A percentile compares a stretch with the other conserved stretches of the same genome.
These are phyloP conservation scores for Neodidymelliopsis sp. DNA, from an alignment of 2,329 filamentous ascomycete species.

Conservation along the genomic window DNA sequence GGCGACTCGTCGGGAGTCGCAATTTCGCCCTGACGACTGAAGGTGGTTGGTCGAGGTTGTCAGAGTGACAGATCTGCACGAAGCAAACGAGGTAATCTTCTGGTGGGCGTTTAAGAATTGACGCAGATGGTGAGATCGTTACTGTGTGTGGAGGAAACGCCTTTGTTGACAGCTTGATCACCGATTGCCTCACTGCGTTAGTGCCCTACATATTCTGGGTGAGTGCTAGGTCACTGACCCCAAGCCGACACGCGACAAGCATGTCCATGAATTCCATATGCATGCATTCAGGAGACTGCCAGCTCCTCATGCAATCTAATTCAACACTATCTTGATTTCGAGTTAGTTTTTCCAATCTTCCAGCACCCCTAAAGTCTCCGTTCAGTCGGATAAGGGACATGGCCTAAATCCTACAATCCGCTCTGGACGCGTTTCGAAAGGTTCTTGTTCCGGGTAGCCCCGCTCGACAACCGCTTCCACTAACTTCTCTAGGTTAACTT, in stretches of 20 bases:
- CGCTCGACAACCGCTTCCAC: conserved; percentile 26
- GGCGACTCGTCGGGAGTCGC: background rate
- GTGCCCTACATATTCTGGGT: conserved; percentile 10
- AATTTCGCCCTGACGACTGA: no score
- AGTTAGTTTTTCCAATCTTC: background rate
- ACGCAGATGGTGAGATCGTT: conserved; percentile 15
- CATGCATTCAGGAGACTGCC: background rate
- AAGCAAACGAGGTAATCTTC: background rate
- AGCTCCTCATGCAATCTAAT: background rate
- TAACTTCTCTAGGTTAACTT: conserved; percentile 12
- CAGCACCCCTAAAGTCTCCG: conserved; percentile 2
- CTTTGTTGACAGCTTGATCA: conserved; percentile 14
- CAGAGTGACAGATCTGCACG: conserved; percentile 4
- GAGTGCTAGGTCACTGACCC: background rate
- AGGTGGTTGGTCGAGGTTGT: conserved; percentile 1
- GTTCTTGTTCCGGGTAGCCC: conserved; percentile 30
- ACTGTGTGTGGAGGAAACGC: conserved; percentile 2
- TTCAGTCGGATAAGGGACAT: conserved; percentile 4
- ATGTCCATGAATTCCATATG: conserved; percentile 4
- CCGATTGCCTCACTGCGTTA: background rate
- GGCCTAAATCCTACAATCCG: conserved; percentile 17
- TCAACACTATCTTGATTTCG: background rate
- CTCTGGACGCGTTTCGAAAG: conserved; percentile 14
- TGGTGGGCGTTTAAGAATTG: background rate
- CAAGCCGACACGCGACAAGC: conserved; percentile 1